A percentile compares a stretch with the other conserved stretches of the same genome.
These are phyloP conservation scores for Microbotryum violaceum DNA, from an alignment of 1,284 basidiomycete species.

Conservation along the genomic window DNA sequence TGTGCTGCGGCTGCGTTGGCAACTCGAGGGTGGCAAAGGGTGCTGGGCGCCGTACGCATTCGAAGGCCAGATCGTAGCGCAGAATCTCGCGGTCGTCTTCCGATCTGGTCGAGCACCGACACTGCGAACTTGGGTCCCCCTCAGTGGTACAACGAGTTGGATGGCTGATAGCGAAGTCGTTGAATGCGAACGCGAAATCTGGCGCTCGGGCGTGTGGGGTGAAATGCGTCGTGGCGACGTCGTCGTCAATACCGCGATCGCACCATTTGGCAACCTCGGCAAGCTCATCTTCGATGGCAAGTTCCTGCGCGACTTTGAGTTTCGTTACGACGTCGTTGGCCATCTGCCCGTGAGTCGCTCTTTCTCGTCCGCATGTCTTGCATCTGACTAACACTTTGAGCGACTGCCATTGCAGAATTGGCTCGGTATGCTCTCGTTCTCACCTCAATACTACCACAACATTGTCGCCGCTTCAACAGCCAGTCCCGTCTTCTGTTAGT, in stretches of 20 bases:
- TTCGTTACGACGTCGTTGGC: conserved; percentile 39
- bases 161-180: conserved; percentile 36
- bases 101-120: conserved; percentile 38
- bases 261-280: conserved; percentile 34
- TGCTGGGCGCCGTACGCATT: background rate
- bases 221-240: conserved; percentile 41
- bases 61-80: too few species aligned
- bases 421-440: conserved; percentile 40
- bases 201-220: conserved; percentile 38
- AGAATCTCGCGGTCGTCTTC: background rate
- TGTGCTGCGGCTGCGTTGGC: conserved; percentile 39
- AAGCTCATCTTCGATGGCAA: conserved; percentile 42
- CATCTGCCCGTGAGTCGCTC: conserved; percentile 38
- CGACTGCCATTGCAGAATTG: conserved; percentile 28
- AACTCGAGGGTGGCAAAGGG: conserved; percentile 20
- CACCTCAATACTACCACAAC: conserved; percentile 43
- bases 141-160: conserved; percentile 22
- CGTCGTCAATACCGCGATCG: conserved; percentile 41
- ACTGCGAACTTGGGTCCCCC: conserved; percentile 43
- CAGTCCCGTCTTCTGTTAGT: conserved; percentile 31
- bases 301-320: conserved; percentile 39
- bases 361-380: too few species aligned
- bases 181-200: conserved; percentile 37
- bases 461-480: conserved; percentile 37
- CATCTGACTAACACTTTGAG: background rate